Percentiles rank a stretch among this genome's conserved stretches.
Evolutionary conservation across 495 filamentous ascomycete genomes (phyloP).

Genomic region (Articulospora tetracladia): DNA sequence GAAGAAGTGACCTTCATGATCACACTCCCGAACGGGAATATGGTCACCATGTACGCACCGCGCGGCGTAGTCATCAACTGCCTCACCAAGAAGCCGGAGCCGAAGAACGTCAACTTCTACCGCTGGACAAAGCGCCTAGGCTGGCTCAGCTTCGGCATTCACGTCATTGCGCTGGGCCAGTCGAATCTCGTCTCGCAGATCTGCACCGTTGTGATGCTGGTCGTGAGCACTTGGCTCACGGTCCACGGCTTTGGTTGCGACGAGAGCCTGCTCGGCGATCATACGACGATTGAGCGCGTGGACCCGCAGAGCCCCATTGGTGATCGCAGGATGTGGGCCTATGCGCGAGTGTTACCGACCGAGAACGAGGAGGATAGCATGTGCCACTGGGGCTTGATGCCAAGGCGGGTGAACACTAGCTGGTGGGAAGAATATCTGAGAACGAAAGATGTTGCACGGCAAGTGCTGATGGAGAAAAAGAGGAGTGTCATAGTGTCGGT

Average conservation of each 20-base stretch:
- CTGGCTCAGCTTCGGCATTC: constrained; percentile 1
- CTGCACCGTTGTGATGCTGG: not conserved
- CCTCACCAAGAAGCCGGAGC: not conserved
- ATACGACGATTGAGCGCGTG: not conserved
- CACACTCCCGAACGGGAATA: not conserved
- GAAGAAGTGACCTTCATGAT: not conserved
- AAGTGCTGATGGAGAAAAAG: not conserved
- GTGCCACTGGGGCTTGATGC: not conserved
- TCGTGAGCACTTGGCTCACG: not conserved
- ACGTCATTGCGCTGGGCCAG: not conserved
- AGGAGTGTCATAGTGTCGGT: not conserved
- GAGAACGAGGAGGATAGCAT: not conserved
- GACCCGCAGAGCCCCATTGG: not conserved
- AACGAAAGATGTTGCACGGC: not conserved
- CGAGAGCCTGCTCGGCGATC: not conserved
- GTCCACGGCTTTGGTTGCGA: not conserved
- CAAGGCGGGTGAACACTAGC: not conserved
- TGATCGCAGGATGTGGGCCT: not conserved
- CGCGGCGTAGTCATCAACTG: not conserved
- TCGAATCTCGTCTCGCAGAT: constrained; percentile 1
- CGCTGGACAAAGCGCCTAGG: not conserved
- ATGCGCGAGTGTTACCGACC: not conserved
- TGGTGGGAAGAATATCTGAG: not conserved
- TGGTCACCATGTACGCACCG: not conserved
- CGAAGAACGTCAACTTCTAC: not conserved